phyloP scores from a whole-genome alignment of 805 yeast genomes.

The Starmerella vitae region DNA sequence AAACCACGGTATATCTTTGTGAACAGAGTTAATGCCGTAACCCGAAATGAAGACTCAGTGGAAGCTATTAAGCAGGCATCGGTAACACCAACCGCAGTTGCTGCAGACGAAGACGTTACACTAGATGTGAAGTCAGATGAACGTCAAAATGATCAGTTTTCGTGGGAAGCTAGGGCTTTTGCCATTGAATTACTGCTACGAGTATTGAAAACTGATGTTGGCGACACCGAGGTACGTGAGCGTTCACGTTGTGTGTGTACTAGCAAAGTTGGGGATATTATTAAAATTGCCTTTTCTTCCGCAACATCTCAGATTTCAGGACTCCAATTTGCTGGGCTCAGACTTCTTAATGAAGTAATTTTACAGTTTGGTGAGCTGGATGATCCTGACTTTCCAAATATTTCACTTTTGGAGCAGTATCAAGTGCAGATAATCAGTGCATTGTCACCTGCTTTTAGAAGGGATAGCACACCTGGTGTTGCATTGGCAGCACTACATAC shows the following conservation, averaged over 20 bases:
- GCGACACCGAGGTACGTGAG: conserved; percentile 17
- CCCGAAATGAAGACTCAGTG: not conserved
- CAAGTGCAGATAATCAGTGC: conserved; percentile 92
- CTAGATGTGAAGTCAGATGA: conserved; percentile 19
- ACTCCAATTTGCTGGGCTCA: conserved; percentile 52
- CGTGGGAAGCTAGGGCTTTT: conserved; percentile 34
- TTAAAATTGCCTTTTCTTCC: conserved; percentile 66
- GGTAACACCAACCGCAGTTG: conserved; percentile 28
- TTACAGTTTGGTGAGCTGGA: conserved; percentile 43
- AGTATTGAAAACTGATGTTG: conserved; percentile 19
- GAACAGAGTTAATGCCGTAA: conserved; percentile 1
- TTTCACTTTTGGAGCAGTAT: conserved; percentile 70
- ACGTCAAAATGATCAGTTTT: conserved; percentile 27
- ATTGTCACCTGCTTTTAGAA: conserved; percentile 67
- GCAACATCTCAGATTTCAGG: conserved; percentile 55
- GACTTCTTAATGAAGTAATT: conserved; percentile 50
- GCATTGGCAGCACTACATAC: conserved; percentile 68
- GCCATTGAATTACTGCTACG: conserved; percentile 29
- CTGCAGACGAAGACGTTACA: conserved; percentile 33
- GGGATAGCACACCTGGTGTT: conserved; percentile 56
- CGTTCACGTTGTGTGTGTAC: conserved; percentile 21
- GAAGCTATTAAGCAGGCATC: not conserved
- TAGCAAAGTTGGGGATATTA: conserved; percentile 38
- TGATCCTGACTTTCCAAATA: conserved; percentile 62
- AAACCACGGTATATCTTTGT: conserved; percentile 16